These are phyloP conservation scores for Westerdykella ornata DNA, from an alignment of 2,329 filamentous ascomycete species.

Conservation along the genomic window DNA sequence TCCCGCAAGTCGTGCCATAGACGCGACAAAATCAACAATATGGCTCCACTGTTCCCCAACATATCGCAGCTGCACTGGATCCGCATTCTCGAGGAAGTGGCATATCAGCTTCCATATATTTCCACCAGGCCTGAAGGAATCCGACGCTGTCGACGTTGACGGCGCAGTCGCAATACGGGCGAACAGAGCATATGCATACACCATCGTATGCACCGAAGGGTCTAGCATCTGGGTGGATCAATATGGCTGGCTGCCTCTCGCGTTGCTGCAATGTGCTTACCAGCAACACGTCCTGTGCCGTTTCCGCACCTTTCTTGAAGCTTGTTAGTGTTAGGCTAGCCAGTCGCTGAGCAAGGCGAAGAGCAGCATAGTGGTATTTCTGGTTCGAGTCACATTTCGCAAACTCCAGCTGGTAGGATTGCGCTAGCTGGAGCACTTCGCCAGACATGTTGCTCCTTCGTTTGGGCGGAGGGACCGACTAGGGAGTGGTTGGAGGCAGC, in stretches of 20 bases:
- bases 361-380: slow-evolving; percentile 37
- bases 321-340: slow-evolving; percentile 25
- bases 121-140: no score
- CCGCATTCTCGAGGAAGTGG: slow-evolving; percentile 45
- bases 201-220: slow-evolving; percentile 52
- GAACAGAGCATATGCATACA: slow-evolving; percentile 52
- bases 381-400: slow-evolving; percentile 28
- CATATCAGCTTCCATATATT: slow-evolving; percentile 46
- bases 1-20: slow-evolving; percentile 25
- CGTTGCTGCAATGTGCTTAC: slow-evolving; percentile 11
- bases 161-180: slow-evolving; percentile 39
- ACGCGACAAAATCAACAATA: slow-evolving; percentile 39
- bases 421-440: slow-evolving; percentile 22
- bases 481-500: no score
- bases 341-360: slow-evolving; percentile 31
- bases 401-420: slow-evolving; percentile 33
- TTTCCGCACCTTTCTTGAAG: slow-evolving; percentile 34
- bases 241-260: neutral
- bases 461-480: neutral
- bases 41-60: slow-evolving; percentile 43
- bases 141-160: no score
- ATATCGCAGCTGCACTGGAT: slow-evolving; percentile 51
- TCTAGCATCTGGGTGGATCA: slow-evolving; percentile 40
- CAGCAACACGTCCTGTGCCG: slow-evolving; percentile 38
- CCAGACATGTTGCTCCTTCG: slow-evolving; percentile 19